Evolutionary conservation across 116 monocot species (phyloP).

Genomic region (Trichopus zeylanicus): DNA sequence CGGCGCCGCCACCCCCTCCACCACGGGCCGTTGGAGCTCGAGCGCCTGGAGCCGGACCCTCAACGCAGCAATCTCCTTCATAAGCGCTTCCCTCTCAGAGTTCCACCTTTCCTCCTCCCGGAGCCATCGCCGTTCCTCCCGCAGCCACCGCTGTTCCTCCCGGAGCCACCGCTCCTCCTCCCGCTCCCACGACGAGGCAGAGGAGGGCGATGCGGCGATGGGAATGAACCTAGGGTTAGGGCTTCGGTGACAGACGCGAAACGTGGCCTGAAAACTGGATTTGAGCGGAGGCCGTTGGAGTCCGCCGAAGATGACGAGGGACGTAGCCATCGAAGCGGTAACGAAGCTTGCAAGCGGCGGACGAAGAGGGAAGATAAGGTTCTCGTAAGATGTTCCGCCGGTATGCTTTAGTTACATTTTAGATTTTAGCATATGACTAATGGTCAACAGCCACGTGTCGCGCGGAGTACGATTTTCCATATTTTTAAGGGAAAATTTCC

Average conservation of each 20-base stretch:
- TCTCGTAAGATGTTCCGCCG: too few relatives aligned
- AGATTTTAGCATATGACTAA: too few relatives aligned
- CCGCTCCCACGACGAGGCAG: conserved; percentile 45
- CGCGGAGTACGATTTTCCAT: too few relatives aligned
- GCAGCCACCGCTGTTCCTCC: conserved; percentile 82
- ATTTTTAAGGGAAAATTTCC: too few relatives aligned
- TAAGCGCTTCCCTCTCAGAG: conserved; percentile 53
- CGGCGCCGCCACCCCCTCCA: conserved; percentile 1
- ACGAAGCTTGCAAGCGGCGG: too few relatives aligned
- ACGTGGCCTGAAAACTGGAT: conserved; percentile 4
- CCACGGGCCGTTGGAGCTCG: conserved; percentile 3
- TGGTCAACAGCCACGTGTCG: too few relatives aligned
- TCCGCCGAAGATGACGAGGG: conserved; percentile 13
- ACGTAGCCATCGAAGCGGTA: not conserved
- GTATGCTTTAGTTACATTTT: too few relatives aligned
- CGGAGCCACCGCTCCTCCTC: conserved; percentile 67
- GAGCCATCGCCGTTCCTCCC: conserved; percentile 82
- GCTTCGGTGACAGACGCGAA: conserved; percentile 9
- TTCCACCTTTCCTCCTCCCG: conserved; percentile 67
- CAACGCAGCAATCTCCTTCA: conserved; percentile 51
- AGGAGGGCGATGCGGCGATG: not conserved
- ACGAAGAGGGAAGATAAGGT: too few relatives aligned
- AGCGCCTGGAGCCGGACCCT: conserved; percentile 18
- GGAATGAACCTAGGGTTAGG: conserved; percentile 7
- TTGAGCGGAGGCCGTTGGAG: conserved; percentile 15